phyloP scores from a whole-genome alignment of 805 yeast genomes.

The Yamadazyma endophytica region DNA sequence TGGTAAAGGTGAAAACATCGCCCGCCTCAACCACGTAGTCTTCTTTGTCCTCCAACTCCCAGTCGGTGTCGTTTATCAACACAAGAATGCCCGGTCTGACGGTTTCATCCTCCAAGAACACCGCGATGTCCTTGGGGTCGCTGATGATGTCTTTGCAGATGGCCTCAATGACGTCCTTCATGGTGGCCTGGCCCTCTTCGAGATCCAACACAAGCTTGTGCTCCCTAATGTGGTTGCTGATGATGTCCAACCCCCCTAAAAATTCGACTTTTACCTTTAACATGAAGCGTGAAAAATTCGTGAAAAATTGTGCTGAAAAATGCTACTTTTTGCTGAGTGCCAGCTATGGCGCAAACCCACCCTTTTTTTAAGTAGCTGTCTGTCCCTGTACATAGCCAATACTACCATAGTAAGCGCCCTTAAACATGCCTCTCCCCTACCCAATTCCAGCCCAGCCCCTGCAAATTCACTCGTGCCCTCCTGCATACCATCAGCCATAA shows the following conservation, averaged over 20 bases:
- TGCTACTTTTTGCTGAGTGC: too few species aligned
- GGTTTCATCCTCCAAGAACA: conserved; percentile 76
- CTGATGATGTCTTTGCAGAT: conserved; percentile 53
- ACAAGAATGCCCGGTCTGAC: conserved; percentile 92
- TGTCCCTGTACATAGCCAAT: too few species aligned
- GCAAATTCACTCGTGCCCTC: too few species aligned
- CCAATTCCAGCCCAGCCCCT: too few species aligned
- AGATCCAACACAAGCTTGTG: conserved; percentile 45
- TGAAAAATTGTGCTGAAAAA: too few species aligned
- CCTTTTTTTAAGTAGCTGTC: too few species aligned
- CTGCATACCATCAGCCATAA: too few species aligned
- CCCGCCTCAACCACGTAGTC: conserved; percentile 70
- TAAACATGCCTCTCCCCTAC: too few species aligned
- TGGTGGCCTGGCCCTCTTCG: conserved; percentile 39
- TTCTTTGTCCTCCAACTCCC: conserved; percentile 93
- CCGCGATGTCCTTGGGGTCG: conserved; percentile 60
- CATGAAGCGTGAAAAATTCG: conserved; percentile 1
- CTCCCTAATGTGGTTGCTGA: conserved; percentile 57
- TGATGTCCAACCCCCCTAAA: conserved; percentile 80
- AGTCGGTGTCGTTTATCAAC: conserved; percentile 88
- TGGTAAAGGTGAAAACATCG: conserved; percentile 81
- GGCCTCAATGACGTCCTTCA: conserved; percentile 51
- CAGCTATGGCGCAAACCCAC: too few species aligned
- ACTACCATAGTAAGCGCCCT: too few species aligned
- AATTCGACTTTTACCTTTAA: conserved; percentile 40